Evolutionary conservation across 768 basidiomycete genomes (phyloP).

Genomic region (Lepiota brunneoincarnata): DNA sequence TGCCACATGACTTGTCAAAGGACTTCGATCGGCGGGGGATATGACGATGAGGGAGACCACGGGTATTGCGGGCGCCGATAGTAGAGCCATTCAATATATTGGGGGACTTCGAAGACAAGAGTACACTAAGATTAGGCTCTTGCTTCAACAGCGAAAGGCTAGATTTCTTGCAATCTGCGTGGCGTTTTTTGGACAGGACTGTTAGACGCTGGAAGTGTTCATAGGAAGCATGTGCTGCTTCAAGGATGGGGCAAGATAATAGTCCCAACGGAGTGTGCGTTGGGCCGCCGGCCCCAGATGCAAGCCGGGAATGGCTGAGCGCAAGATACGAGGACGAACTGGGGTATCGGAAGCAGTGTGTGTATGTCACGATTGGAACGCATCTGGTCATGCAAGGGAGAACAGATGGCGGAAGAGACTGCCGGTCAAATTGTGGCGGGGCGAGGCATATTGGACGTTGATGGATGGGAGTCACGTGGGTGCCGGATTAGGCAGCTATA

Average conservation of each 20-base stretch:
- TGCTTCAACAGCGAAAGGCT: slow-evolving; percentile 8
- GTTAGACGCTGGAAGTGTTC: slow-evolving; percentile 7
- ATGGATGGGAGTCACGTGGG: slow-evolving; percentile 7
- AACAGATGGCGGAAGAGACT: slow-evolving; percentile 12
- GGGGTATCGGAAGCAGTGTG: slow-evolving; percentile 7
- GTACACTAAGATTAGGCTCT: slow-evolving; percentile 8
- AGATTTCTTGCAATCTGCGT: slow-evolving; percentile 11
- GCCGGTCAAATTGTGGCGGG: slow-evolving; percentile 19
- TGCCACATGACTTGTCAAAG: too few species aligned
- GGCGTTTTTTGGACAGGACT: slow-evolving; percentile 1
- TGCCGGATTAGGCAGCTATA: slow-evolving; percentile 24
- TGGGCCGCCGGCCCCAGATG: not conserved
- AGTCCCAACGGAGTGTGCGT: not conserved
- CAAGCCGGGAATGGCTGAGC: not conserved
- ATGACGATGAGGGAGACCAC: not conserved
- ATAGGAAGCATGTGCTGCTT: not conserved
- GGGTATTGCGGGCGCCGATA: not conserved
- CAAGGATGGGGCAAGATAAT: not conserved
- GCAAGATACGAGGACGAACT: slow-evolving; percentile 9
- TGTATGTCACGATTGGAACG: slow-evolving; percentile 13
- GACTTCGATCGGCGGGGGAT: too few species aligned
- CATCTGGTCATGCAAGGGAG: slow-evolving; percentile 7
- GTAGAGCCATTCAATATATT: not conserved
- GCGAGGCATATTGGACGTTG: slow-evolving; percentile 5
- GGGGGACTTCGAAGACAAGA: slow-evolving; percentile 3